Base-by-base conservation (phyloP, 805 yeast genomes). In the Candida dendrica region DNA sequence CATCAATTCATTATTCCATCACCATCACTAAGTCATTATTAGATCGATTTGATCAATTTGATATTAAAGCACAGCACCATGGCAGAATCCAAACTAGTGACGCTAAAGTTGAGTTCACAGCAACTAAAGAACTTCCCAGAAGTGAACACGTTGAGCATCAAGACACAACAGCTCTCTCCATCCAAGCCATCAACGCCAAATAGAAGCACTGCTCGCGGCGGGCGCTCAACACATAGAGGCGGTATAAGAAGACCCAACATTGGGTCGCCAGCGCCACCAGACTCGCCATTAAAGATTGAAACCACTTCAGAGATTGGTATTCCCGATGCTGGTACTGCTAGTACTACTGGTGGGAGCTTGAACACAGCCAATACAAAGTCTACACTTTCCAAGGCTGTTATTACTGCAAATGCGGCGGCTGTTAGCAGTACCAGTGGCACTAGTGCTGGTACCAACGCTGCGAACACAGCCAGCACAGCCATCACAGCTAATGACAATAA, bases 401-500 rank as follows among this genome's bases (percentile, higher is more conserved):
- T 34, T 19, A 34, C 37, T 13, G 37, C 37, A 4, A 34, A 22
- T n/a, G 37, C 37, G 11, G 27, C 15, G 11, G 30, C 24, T 6
- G 24, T 22, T 22, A 34, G 36, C 13, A 27, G 8, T 18, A 24
- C 20, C 15, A 26, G 20, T 6, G n/a, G n/a, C n/a, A 27, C 19
- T 19, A 14, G 22, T 26, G 10, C 32, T 8, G 6, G 32, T 36
- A 30, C 37, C 8, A 34, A 34, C 16, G 26, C 26, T 6, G 26
- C 20, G 13, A 19, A 14, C 13, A 18, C 37, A n/a, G 26, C 37
- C 6, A 34, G 9, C 7, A 24, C 37, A 15, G 16, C 15, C 29
- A n/a, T 32, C n/a, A 29, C 24, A 55, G 19, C 46, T 63, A 29
- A 45, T 61, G n/a, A n/a, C n/a, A n/a, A n/a, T n/a, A n/a, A n/a